Evolutionary conservation across 148 eudicot genomes (phyloP).

Genomic region (Pharnaceum exiguum): DNA sequence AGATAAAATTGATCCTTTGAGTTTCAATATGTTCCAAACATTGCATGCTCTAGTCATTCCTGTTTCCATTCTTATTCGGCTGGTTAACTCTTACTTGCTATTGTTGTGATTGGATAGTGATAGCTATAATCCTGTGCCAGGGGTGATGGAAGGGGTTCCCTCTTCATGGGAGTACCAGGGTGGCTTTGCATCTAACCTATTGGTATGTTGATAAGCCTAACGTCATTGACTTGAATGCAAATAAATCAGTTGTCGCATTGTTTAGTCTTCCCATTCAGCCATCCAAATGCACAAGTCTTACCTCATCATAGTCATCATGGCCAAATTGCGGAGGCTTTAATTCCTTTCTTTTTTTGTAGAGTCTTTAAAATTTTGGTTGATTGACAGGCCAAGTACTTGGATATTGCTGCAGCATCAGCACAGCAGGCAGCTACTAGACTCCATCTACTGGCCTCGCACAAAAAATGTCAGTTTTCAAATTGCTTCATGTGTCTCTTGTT

Average conservation of each 20-base stretch:
- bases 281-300: too few relatives aligned
- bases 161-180: slow-evolving; percentile 76
- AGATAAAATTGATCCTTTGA: too few relatives aligned
- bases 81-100: slow-evolving; percentile 6
- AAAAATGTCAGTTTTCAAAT: slow-evolving; percentile 41
- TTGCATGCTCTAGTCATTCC: too few relatives aligned
- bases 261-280: too few relatives aligned
- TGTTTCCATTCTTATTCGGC: not conserved
- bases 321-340: too few relatives aligned
- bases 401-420: slow-evolving; percentile 74
- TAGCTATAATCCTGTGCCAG: slow-evolving; percentile 89
- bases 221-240: too few relatives aligned
- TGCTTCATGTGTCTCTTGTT: not conserved
- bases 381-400: slow-evolving; percentile 77
- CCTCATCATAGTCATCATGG: too few relatives aligned
- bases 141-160: slow-evolving; percentile 93
- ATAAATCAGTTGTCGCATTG: too few relatives aligned
- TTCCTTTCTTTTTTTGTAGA: not conserved
- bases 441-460: slow-evolving; percentile 66
- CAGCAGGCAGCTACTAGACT: slow-evolving; percentile 45
- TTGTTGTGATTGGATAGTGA: slow-evolving; percentile 48
- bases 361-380: not conserved
- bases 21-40: too few relatives aligned
- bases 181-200: slow-evolving; percentile 84
- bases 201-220: slow-evolving; percentile 47